Percentiles rank a stretch among this genome's conserved stretches.
phyloP scores from a whole-genome alignment of 2,329 filamentous ascomycete species.

The Rhytidhysteron rufulum region DNA sequence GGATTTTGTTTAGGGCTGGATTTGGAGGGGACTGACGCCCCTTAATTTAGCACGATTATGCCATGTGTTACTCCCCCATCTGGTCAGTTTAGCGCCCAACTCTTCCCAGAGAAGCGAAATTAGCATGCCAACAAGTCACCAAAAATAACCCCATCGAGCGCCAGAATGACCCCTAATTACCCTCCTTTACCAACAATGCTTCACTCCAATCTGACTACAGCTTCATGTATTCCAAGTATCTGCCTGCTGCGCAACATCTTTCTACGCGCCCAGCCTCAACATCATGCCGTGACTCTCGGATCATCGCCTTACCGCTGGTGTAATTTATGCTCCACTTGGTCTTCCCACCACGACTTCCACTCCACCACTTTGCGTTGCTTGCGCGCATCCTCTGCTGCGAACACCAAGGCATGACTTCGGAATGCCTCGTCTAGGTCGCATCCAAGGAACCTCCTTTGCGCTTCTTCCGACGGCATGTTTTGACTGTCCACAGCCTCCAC shows the following conservation, averaged over 20 bases:
- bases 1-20: constrained; percentile 18
- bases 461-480: constrained; percentile 61
- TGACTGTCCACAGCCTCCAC: constrained; percentile 74
- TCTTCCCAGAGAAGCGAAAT: constrained; percentile 12
- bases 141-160: constrained; percentile 30
- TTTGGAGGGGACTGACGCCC: constrained; percentile 1
- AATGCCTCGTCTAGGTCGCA: constrained; percentile 83
- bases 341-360: constrained; percentile 73
- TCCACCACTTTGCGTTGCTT: constrained; percentile 64
- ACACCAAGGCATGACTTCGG: constrained; percentile 88
- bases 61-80: constrained; percentile 20
- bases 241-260: constrained; percentile 6
- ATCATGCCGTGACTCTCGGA: neutral
- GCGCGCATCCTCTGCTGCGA: constrained; percentile 87
- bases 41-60: constrained; percentile 23
- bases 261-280: constrained; percentile 25
- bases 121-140: constrained; percentile 13
- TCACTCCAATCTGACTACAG: constrained; percentile 7
- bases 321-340: constrained; percentile 47
- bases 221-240: constrained; percentile 8
- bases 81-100: constrained; percentile 27
- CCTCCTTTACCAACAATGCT: constrained; percentile 17
- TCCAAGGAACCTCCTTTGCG: constrained; percentile 72
- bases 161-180: constrained; percentile 27
- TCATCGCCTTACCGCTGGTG: constrained; percentile 6